Conservation (phyloP, 495 filamentous ascomycete genomes). For the Lentithecium fluviatile region DNA sequence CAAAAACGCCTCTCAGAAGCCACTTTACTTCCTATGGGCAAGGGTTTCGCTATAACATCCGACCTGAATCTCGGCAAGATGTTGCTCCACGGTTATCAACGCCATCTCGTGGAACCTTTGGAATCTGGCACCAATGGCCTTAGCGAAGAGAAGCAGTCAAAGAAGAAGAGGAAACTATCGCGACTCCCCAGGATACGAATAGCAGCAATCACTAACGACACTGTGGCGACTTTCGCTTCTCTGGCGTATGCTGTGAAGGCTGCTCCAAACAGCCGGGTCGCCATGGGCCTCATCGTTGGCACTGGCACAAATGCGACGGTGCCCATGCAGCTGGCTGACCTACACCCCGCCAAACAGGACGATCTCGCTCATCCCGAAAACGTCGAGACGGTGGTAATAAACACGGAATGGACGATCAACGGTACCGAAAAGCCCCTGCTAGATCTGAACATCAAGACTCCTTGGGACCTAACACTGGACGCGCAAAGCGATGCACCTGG, state of each 20-base stretch:
- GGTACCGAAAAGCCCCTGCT: constrained; percentile 66
- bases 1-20: constrained; percentile 74
- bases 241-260: constrained; percentile 65
- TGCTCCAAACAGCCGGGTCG: constrained; percentile 66
- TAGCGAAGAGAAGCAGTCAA: constrained; percentile 38
- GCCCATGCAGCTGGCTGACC: constrained; percentile 61
- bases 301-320: constrained; percentile 84
- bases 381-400: constrained; percentile 61
- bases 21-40: constrained; percentile 82
- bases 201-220: constrained; percentile 76
- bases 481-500: constrained; percentile 65
- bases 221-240: constrained; percentile 75
- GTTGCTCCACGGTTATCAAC: constrained; percentile 66
- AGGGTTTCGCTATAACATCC: constrained; percentile 76
- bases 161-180: constrained; percentile 46
- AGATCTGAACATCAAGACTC: constrained; percentile 63
- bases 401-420: constrained; percentile 84
- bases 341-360: constrained; percentile 50
- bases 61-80: constrained; percentile 70
- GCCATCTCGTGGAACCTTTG: constrained; percentile 50
- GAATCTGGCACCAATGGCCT: constrained; percentile 39
- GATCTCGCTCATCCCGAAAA: constrained; percentile 8
- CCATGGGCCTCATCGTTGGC: constrained; percentile 78
- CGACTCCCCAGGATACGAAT: constrained; percentile 67
- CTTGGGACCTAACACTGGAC: constrained; percentile 70